Evolutionary conservation across 2,329 filamentous ascomycete genomes (phyloP), one percentile per base, ranked within the genome.

Genomic region (Dactylella cylindrospora): DNA sequence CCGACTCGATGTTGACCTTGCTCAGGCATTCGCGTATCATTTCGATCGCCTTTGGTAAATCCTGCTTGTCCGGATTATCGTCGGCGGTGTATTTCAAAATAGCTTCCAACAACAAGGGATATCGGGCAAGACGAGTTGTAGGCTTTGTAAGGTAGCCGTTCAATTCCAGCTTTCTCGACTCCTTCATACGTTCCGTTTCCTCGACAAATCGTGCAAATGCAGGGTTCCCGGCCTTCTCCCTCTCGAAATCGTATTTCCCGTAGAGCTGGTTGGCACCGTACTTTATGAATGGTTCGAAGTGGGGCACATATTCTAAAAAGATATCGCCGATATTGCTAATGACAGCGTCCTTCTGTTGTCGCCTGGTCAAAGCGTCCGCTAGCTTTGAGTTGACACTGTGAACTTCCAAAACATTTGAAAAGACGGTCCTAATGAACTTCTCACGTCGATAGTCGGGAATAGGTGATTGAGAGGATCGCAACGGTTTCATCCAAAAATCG

Each of bases 131-230:
- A 76, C 93, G 84, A 13, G 93, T 98, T 1, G 93, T 98, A 1
- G 93, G 93, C 74, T 98, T 98, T 6, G 93, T 98, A 46, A 98
- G 78, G 71, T 98, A 98, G 68, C 93, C 93, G 72, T 98, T 98
- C 59, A 98, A 78, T 73, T 98, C 93, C 39, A 98, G 79, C 74
- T 98, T 98, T 66, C 93, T 83, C 4, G 91, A 97, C 73, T 98
- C 93, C 73, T 96, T 96, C 68, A 95, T 82, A 57, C 93, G 81
- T 73, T 98, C 93, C 4, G 94, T 95, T 72, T 97, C 90, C 67
- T 98, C 93, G 20, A 97, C 93, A 68, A 97, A 96, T 70, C 86
- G 88, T 45, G 85, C 78, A 72, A 98, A 98, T 32, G 81, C 82
- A 1, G 84, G 81, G 69, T 98, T 98, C 53, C 84, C 81, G 12